Evolutionary conservation across 148 eudicot species (phyloP).

Genomic region (Dianthus caryophyllus): DNA sequence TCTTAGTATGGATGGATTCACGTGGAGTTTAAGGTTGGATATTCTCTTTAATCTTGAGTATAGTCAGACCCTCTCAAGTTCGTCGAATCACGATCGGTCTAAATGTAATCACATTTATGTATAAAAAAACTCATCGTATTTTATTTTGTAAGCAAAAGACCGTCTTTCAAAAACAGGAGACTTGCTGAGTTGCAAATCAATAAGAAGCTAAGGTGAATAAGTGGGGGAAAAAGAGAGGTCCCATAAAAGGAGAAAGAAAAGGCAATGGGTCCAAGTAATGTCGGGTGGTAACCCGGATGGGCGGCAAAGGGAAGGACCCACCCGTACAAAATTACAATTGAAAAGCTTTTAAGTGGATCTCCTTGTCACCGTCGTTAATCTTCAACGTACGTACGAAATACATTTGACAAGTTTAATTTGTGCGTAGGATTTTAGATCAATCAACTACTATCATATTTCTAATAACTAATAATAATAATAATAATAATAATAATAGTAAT

Average conservation of each 20-base stretch:
- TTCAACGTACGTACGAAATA: neutral
- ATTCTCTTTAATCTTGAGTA: no score
- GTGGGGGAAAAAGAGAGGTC: conserved; percentile 14
- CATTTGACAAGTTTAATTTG: neutral
- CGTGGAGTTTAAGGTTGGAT: no score
- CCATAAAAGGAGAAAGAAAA: conserved; percentile 6
- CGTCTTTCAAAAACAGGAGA: no score
- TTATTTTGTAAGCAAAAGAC: no score
- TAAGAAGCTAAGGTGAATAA: no score
- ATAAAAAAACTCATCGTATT: no score
- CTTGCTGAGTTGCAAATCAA: no score
- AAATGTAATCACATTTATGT: no score
- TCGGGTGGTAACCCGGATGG: conserved; percentile 26
- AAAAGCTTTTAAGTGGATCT: conserved; percentile 26
- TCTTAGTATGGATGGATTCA: no score
- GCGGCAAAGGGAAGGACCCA: conserved; percentile 21
- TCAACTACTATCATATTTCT: neutral
- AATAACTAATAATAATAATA: neutral
- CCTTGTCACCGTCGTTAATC: conserved; percentile 7
- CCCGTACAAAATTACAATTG: conserved; percentile 18
- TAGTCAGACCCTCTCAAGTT: no score
- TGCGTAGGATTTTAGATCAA: neutral
- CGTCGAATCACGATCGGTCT: no score
- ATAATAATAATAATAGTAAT: neutral
- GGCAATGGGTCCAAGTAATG: conserved; percentile 16